phyloP scores from a whole-genome alignment of 2,329 filamentous ascomycete genomes.

The Xylaria arbuscula region DNA sequence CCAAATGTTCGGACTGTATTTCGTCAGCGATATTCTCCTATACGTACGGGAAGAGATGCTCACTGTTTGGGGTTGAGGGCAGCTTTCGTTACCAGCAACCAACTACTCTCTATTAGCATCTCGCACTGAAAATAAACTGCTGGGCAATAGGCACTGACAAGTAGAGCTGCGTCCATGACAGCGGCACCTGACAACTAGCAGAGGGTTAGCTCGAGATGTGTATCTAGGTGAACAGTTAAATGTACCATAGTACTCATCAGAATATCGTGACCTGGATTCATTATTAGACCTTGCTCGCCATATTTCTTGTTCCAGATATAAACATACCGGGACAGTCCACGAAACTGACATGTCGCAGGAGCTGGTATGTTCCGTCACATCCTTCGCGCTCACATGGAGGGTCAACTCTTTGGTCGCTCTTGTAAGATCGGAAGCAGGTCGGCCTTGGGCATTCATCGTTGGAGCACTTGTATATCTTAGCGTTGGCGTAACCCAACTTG shows the following conservation, averaged over 20 bases:
- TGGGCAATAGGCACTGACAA: conserved; percentile 67
- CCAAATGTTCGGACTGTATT: conserved; percentile 84
- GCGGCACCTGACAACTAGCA: conserved; percentile 90
- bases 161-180: conserved; percentile 98
- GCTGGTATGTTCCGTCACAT: conserved; percentile 85
- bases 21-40: conserved; percentile 8
- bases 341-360: conserved; percentile 93
- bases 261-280: conserved; percentile 84
- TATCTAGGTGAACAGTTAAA: not conserved
- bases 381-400: conserved; percentile 95
- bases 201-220: conserved; percentile 15
- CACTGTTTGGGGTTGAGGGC: conserved; percentile 91
- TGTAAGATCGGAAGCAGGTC: conserved; percentile 95
- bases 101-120: conserved; percentile 32
- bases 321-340: conserved; percentile 85
- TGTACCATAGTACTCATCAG: conserved; percentile 98
- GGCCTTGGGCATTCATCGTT: conserved; percentile 90
- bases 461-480: conserved; percentile 74
- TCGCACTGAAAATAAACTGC: not conserved
- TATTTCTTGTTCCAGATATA: not conserved
- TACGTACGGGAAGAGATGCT: not conserved
- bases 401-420: conserved; percentile 98
- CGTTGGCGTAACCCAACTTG: conserved; percentile 39
- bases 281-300: conserved; percentile 17
- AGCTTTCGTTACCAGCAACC: conserved; percentile 95